Conservation (phyloP, 495 filamentous ascomycete species). For the Bacidia rubella region DNA sequence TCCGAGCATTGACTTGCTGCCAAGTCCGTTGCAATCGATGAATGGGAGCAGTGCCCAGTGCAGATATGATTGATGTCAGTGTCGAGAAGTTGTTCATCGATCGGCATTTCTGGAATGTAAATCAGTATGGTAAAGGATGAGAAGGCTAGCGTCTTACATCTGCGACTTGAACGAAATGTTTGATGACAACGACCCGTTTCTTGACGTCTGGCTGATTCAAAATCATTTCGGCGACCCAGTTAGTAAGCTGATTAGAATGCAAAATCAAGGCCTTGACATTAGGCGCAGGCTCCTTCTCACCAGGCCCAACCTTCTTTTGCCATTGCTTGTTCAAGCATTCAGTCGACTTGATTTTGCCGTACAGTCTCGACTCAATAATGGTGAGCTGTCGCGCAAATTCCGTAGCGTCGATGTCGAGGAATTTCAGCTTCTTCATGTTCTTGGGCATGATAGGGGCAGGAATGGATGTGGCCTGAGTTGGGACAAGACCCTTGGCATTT, state of each 20-base stretch:
- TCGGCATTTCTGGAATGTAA: conserved; percentile 65
- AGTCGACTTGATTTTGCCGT: conserved; percentile 86
- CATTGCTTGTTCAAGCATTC: conserved; percentile 98
- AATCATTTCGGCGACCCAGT: conserved; percentile 99
- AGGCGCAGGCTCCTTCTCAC: conserved; percentile 75
- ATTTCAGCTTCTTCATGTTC: conserved; percentile 99
- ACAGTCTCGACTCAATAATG: conserved; percentile 89
- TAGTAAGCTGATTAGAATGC: conserved; percentile 95
- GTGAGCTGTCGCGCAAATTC: conserved; percentile 95
- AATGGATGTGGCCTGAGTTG: conserved; percentile 62
- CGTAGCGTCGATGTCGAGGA: conserved; percentile 88
- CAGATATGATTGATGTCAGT: conserved; percentile 95
- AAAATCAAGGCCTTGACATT: conserved; percentile 95
- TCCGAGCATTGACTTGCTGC: conserved; percentile 78
- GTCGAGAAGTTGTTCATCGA: conserved; percentile 92
- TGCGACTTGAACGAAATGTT: conserved; percentile 91
- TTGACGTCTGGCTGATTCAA: conserved; percentile 84
- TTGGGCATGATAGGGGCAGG: conserved; percentile 89
- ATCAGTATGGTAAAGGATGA: conserved; percentile 14
- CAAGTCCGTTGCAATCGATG: conserved; percentile 90
- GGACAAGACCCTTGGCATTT: conserved; percentile 72
- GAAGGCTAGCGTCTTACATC: conserved; percentile 48
- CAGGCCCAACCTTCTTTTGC: conserved; percentile 79
- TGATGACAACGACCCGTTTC: conserved; percentile 92
- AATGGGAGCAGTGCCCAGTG: conserved; percentile 84